These are phyloP conservation scores for Suillus subluteus DNA, from an alignment of 768 basidiomycete species.

Conservation along the genomic window DNA sequence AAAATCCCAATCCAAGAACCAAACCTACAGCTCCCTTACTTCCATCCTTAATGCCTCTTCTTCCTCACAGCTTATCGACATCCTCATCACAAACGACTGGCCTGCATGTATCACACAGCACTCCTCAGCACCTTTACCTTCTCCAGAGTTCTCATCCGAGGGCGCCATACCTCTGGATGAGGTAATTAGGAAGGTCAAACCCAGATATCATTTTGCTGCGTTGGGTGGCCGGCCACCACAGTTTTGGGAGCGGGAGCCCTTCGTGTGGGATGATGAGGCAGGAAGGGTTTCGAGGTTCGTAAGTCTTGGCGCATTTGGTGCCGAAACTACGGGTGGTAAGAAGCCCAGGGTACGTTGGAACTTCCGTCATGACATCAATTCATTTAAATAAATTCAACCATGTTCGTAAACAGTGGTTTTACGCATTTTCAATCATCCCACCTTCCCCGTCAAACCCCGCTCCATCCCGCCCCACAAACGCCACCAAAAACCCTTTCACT, in stretches of 20 bases:
- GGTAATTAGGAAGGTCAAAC: constrained; percentile 65
- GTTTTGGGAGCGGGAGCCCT: constrained; percentile 98
- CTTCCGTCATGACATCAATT: not conserved
- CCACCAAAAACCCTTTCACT: constrained; percentile 72
- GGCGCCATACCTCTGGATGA: constrained; percentile 68
- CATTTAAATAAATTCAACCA: not conserved
- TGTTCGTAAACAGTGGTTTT: constrained; percentile 78
- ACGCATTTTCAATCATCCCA: constrained; percentile 88
- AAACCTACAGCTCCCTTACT: constrained; percentile 67
- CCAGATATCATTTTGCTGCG: constrained; percentile 86
- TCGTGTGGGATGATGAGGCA: constrained; percentile 75
- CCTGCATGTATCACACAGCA: constrained; percentile 66
- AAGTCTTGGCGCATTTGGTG: constrained; percentile 87
- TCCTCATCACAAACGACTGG: constrained; percentile 82
- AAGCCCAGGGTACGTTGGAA: constrained; percentile 75
- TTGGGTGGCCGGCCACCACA: constrained; percentile 63
- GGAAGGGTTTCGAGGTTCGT: constrained; percentile 75
- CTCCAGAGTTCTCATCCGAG: constrained; percentile 42
- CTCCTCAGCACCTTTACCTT: constrained; percentile 56
- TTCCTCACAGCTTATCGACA: constrained; percentile 71
- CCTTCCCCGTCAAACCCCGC: constrained; percentile 41
- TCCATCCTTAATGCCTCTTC: constrained; percentile 64
- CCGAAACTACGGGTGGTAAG: constrained; percentile 57
- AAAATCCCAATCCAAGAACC: constrained; percentile 42
- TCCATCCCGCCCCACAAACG: constrained; percentile 56